Evolutionary conservation across 2,329 filamentous ascomycete genomes (phyloP).

Genomic region (Claviceps sp.): DNA sequence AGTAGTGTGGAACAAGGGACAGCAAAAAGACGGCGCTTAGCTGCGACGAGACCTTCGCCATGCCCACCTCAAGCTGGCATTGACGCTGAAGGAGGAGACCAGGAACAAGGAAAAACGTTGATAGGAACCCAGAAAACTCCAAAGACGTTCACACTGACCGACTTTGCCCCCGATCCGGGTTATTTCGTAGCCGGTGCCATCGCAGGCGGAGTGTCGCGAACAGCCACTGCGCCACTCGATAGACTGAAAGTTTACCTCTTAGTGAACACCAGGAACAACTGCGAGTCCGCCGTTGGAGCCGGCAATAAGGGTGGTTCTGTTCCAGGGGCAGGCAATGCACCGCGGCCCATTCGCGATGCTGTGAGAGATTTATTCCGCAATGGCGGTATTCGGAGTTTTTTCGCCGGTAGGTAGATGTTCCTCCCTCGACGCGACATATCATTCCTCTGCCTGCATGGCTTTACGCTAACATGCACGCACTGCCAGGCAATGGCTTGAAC

Average conservation of each 20-base stretch:
- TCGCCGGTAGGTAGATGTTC: slow-evolving; percentile 55
- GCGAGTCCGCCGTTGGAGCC: slow-evolving; percentile 47
- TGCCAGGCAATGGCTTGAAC: slow-evolving; percentile 80
- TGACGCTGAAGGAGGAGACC: slow-evolving; percentile 19
- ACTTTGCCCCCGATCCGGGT: slow-evolving; percentile 75
- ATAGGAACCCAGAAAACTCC: slow-evolving; percentile 19
- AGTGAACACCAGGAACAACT: slow-evolving; percentile 54
- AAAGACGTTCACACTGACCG: slow-evolving; percentile 44
- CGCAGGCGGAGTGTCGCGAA: slow-evolving; percentile 88
- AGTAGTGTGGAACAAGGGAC: slow-evolving; percentile 13
- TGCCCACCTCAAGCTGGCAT: slow-evolving; percentile 16
- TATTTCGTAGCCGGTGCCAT: slow-evolving; percentile 95
- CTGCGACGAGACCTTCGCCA: slow-evolving; percentile 11
- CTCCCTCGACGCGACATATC: background rate
- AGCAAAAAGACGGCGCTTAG: slow-evolving; percentile 12
- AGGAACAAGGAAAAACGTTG: slow-evolving; percentile 17
- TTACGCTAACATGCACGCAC: background rate
- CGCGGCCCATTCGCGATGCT: slow-evolving; percentile 58
- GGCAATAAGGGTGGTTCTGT: slow-evolving; percentile 57
- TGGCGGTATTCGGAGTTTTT: slow-evolving; percentile 78
- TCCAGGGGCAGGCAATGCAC: slow-evolving; percentile 50
- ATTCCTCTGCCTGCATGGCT: background rate
- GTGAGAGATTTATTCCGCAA: slow-evolving; percentile 69
- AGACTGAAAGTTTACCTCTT: slow-evolving; percentile 95
- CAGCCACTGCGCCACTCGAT: slow-evolving; percentile 89